Evolutionary conservation across 805 yeast species (phyloP).

Genomic region (Yamadazyma paraphyllophila): DNA sequence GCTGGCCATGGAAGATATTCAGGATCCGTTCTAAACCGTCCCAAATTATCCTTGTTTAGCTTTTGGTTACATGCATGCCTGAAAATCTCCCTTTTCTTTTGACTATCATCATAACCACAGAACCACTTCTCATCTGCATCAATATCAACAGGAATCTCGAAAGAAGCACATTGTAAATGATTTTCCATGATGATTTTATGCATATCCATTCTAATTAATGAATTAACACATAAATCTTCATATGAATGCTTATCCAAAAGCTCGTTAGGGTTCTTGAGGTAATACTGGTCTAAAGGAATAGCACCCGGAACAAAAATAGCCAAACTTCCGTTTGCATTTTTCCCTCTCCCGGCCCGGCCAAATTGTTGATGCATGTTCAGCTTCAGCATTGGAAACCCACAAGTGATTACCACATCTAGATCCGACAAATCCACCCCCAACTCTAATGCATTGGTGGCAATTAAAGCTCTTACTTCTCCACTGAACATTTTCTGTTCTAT

Average conservation of each 20-base stretch:
- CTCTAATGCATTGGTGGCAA: constrained; percentile 94
- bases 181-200: constrained; percentile 58
- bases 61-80: constrained; percentile 35
- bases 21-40: constrained; percentile 32
- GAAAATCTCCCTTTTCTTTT: constrained; percentile 16
- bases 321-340: constrained; percentile 64
- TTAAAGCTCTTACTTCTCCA: constrained; percentile 80
- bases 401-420: constrained; percentile 84
- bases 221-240: constrained; percentile 42
- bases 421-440: constrained; percentile 94
- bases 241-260: constrained; percentile 42
- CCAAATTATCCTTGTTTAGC: constrained; percentile 32
- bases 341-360: constrained; percentile 95
- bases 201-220: constrained; percentile 32
- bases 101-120: constrained; percentile 14
- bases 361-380: constrained; percentile 92
- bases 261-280: constrained; percentile 64
- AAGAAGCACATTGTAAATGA: constrained; percentile 94
- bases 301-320: constrained; percentile 82
- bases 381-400: constrained; percentile 88
- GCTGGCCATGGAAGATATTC: constrained; percentile 81
- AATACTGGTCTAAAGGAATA: constrained; percentile 84
- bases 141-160: constrained; percentile 65
- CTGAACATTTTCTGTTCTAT: constrained; percentile 90
- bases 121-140: constrained; percentile 59